Base-by-base conservation (phyloP, 768 basidiomycete species). In the Termitomyces sp. region DNA sequence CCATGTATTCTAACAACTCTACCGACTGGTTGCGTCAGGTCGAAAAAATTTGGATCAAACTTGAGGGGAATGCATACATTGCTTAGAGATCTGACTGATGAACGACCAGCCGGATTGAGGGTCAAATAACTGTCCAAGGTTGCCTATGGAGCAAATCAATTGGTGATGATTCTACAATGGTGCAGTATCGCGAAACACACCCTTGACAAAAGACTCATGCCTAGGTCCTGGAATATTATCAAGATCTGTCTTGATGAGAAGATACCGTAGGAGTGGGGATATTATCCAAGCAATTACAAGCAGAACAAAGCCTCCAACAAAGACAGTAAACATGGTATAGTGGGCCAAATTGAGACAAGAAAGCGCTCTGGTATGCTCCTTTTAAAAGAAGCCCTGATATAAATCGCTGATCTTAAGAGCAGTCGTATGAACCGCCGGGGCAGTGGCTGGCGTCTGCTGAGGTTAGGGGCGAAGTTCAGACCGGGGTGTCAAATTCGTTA, bases 191-290 rank as follows among this genome's bases (percentile, higher is more conserved):
- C 13, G 18, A 24, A 24, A 16, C 44, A 13, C 16, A 72, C 74
- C 75, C 54, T 65, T 70, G 44, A 65, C 54, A 48, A 70, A 68
- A 0, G 73, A 73, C 2, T 58, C 46, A 3, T 68, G 61, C 6
- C 54, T 57, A 3, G 74, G 75, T 3, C 75, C 74, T 2, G 71
- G 72, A 46, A 74, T 63, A 57, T 73, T 72, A 47, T 70, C 68
- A n/a, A 76, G 62, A 33, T 69, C 65, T 18, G 62, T 65, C 46
- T 64, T 65, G 7, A 55, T 40, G 32, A 66, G 22, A 44, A 64
- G 54, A 20, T 40, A 58, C 18, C 59, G 45, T 12, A 67, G 46
- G 24, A 59, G 20, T 38, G 57, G 59, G 58, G 61, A 63, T 7
- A 57, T 24, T 7, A 53, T 30, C 54, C 57, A 61, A 20, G 59